These are phyloP conservation scores for Colletotrichum sp. DNA, from an alignment of 2,329 filamentous ascomycete genomes.

Conservation along the genomic window DNA sequence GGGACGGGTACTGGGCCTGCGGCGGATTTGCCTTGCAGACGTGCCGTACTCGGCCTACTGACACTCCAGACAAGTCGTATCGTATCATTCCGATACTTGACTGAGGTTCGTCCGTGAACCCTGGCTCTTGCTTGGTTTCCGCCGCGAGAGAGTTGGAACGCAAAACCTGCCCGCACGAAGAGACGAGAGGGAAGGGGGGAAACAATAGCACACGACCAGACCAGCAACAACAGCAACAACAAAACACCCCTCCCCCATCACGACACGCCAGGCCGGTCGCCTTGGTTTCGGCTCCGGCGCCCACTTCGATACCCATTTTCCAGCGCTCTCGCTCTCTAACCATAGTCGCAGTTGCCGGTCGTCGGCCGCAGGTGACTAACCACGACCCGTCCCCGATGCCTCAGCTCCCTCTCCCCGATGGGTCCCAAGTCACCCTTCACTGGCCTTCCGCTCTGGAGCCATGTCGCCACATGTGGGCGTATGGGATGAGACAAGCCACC, in stretches of 20 bases:
- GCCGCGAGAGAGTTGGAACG: conserved; percentile 7
- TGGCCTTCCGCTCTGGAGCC: conserved; percentile 14
- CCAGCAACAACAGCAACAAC: not conserved
- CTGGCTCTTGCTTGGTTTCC: conserved; percentile 7
- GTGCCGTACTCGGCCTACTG: conserved; percentile 20
- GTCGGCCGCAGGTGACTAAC: not conserved
- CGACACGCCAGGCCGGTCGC: not conserved
- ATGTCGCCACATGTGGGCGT: conserved; percentile 24
- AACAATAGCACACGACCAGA: not conserved
- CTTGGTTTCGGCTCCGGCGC: conserved; percentile 7
- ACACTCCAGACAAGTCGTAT: conserved; percentile 23
- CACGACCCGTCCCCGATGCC: conserved; percentile 5
- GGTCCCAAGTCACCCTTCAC: not conserved
- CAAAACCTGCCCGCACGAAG: not conserved
- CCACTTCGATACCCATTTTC: not conserved
- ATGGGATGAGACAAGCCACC: conserved; percentile 42
- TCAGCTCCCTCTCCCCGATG: conserved; percentile 16
- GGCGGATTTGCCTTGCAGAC: conserved; percentile 33
- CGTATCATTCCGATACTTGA: conserved; percentile 23
- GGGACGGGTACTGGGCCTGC: conserved; percentile 23
- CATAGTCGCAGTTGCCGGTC: not conserved
- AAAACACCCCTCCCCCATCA: not conserved
- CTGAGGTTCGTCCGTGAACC: conserved; percentile 25
- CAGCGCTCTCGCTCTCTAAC: not conserved
- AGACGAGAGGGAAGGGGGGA: not conserved